Base-by-base conservation (phyloP, 805 yeast species). In the Barnettozyma pratensis region DNA sequence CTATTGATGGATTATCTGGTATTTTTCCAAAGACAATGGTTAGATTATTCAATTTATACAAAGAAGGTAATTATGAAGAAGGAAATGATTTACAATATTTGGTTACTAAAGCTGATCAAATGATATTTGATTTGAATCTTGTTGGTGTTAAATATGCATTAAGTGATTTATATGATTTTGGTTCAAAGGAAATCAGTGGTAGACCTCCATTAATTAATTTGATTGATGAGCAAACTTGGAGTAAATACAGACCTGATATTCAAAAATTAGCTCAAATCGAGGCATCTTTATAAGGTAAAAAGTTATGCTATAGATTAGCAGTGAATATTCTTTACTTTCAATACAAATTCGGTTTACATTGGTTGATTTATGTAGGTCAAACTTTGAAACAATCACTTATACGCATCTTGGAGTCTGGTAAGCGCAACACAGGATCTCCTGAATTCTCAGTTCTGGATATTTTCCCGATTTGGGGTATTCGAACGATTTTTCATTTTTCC, bases 1-100 rank as follows among this genome's bases (percentile, higher is more conserved):
- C 79, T 28, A 74, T 77, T 49, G 81, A 76, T 57, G 82, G 79
- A 6, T 62, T 76, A 43, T 69, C 76, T 31, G 79, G 77, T 29
- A 75, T 74, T 25, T 76, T 69, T 64, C 82, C 82, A 47, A 75
- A 73, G 61, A 59, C 72, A 6, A 69, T 72, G 47, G 71, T 70
- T 42, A 63, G 62, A 47, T 60, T 77, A 36, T 71, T 61, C 47
- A 60, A 67, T 39, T 54, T 61, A 28, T 61, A 55, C 47, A 62
- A 66, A 37, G 64, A 62, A 12, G 76, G 76, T 28, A 62, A 71
- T 44, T 42, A 56, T 42, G 63, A 63, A 44, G 71, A 68, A 53
- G 80, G 80, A 27, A 62, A 60, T 42, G 59, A 65, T 41, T 56
- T 75, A 43, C 81, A 77, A 60, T 66, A 64, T 47, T 52, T 64